Evolutionary conservation across 106 monocot genomes (phyloP), one percentile per base, ranked within the genome.

Genomic region (Alisma plantagoaquatica): DNA sequence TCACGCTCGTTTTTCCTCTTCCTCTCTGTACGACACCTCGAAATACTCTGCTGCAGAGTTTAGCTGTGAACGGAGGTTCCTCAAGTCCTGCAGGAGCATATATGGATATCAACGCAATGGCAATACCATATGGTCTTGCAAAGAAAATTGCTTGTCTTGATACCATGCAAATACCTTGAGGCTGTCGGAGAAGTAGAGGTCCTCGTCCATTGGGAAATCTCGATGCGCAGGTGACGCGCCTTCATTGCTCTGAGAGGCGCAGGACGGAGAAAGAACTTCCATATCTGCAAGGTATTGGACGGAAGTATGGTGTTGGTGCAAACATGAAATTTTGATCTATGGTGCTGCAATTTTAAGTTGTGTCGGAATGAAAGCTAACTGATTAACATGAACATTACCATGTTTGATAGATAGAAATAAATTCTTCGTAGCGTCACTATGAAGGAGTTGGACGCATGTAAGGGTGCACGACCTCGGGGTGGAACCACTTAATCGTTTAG

Each of bases 11-110:
- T 89, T 98, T 20, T 82, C 73, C 23, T 84, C 76, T 46, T 98
- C 84, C 30, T 76, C 70, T 0, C 56, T 66, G 59, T 98, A 98
- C 12, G 84, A 77, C 22, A 74, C 18, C 49, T 98, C 96, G 41
- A 89, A 98, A 56, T 85, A 98, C 43, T 98, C 84, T 29, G 96
- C 96, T 28, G 96, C 89, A 20, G 96, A 89, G 62, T 98, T 84
- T 18, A 98, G 47, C 68, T 89, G 84, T 23, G 78, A 70, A 31
- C 75, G 49, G 58, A 98, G 63, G 50, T 72, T 85, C 89, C 75
- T 84, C 69, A 98, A 64, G 64, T 85, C 96, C 96, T 98, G 62
- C 51, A 56, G 11, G 4, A 24, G 1, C 25, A 30, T 14, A 38
- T n/a, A n/a, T n/a, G n/a, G n/a, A n/a, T n/a, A 38, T 14, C 35